These are phyloP conservation scores for Apiospora rasikravindrae DNA, from an alignment of 2,329 filamentous ascomycete genomes.

Conservation along the genomic window DNA sequence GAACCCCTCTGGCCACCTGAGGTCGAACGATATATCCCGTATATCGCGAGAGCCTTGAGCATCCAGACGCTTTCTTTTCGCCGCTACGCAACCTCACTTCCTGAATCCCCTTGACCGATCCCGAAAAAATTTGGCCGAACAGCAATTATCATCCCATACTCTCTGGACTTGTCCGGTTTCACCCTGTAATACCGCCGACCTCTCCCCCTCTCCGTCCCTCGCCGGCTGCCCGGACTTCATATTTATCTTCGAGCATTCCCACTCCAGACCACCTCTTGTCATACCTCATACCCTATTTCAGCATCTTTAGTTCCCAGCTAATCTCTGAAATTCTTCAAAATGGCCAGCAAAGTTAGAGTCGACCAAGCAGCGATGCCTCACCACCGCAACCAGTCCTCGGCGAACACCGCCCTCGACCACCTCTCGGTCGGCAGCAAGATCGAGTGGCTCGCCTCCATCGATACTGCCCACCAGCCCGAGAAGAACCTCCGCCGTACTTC, in stretches of 20 bases:
- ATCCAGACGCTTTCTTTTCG: neutral
- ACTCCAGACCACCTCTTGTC: neutral
- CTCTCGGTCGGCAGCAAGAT: slow-evolving; percentile 76
- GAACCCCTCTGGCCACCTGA: slow-evolving; percentile 14
- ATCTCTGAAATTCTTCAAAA: neutral
- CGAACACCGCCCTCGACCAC: slow-evolving; percentile 80
- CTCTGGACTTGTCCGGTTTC: slow-evolving; percentile 12
- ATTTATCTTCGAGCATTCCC: neutral
- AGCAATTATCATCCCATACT: neutral
- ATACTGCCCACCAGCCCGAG: slow-evolving; percentile 86
- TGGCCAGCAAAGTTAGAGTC: neutral
- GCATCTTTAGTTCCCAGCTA: neutral
- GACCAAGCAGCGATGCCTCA: slow-evolving; percentile 23
- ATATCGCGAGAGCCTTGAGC: slow-evolving; percentile 8
- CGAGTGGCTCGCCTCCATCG: slow-evolving; percentile 72
- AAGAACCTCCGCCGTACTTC: slow-evolving; percentile 95
- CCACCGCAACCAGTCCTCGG: slow-evolving; percentile 42
- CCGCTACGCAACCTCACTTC: slow-evolving; percentile 13
- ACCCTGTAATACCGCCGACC: slow-evolving; percentile 16
- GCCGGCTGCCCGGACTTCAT: neutral
- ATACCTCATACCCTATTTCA: neutral
- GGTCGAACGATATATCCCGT: slow-evolving; percentile 9
- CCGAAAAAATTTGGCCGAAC: slow-evolving; percentile 12
- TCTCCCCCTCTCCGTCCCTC: neutral
- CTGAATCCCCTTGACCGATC: neutral